Evolutionary conservation across 176 grass and related monocot species (phyloP).

Genomic region (Triticum aestivum): IWGSC_CS_RefSeq_v2.1 NC_057809.1:482244109-482244608

Average conservation of each 20-base stretch:
- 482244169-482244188: conserved; percentile 73
- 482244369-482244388: conserved; percentile 74
- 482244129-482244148: conserved; percentile 80
- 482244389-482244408: conserved; percentile 55
- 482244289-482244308: conserved; percentile 47
- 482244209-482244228: conserved; percentile 57
- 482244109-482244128: conserved; percentile 67
- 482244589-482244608: conserved; percentile 87
- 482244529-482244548: conserved; percentile 93
- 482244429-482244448: conserved; percentile 56
- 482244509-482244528: conserved; percentile 57
- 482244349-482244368: conserved; percentile 88
- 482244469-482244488: conserved; percentile 87
- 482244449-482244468: conserved; percentile 63
- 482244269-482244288: conserved; percentile 74
- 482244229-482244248: conserved; percentile 71
- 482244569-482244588: conserved; percentile 85
- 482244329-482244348: conserved; percentile 72
- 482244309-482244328: conserved; percentile 58
- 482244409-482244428: conserved; percentile 86
- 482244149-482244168: conserved; percentile 71
- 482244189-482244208: conserved; percentile 63
- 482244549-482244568: conserved; percentile 62
- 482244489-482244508: conserved; percentile 57
- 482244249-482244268: conserved; percentile 74